phyloP scores from a whole-genome alignment of 2,329 filamentous ascomycete genomes.

The Colletotrichum tamarilloi region DNA sequence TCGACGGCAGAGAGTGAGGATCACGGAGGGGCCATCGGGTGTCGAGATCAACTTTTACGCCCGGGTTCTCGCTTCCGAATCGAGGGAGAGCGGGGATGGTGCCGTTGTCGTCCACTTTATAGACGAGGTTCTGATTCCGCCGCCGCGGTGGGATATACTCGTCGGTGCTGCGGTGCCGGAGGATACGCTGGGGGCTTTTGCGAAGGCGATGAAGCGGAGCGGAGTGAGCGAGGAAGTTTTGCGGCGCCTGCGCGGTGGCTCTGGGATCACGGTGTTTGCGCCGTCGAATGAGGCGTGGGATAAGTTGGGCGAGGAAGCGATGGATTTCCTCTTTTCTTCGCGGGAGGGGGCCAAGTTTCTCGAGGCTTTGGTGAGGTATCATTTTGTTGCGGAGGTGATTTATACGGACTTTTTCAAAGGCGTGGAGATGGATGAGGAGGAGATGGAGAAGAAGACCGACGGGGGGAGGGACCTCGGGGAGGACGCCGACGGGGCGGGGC shows the following conservation, averaged over 20 bases:
- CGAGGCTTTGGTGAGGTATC: conserved; percentile 17
- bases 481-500: not conserved
- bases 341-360: not conserved
- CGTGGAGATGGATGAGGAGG: not conserved
- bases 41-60: conserved; percentile 14
- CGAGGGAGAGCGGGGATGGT: not conserved
- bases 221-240: not conserved
- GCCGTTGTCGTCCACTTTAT: conserved; percentile 11
- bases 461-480: not conserved
- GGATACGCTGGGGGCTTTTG: conserved; percentile 1
- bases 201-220: not conserved
- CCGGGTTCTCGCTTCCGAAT: not conserved
- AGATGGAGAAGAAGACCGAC: not conserved
- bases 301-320: not conserved
- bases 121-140: conserved; percentile 29
- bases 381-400: not conserved
- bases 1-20: not conserved
- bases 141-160: conserved; percentile 18
- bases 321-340: conserved; percentile 4
- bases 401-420: not conserved
- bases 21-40: not conserved
- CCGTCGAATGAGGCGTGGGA: conserved; percentile 20
- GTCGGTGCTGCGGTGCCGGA: conserved; percentile 3
- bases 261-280: conserved; percentile 15
- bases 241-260: not conserved